These are phyloP conservation scores for Rhodotorula sp. DNA, from an alignment of 1,284 basidiomycete species.

Conservation along the genomic window DNA sequence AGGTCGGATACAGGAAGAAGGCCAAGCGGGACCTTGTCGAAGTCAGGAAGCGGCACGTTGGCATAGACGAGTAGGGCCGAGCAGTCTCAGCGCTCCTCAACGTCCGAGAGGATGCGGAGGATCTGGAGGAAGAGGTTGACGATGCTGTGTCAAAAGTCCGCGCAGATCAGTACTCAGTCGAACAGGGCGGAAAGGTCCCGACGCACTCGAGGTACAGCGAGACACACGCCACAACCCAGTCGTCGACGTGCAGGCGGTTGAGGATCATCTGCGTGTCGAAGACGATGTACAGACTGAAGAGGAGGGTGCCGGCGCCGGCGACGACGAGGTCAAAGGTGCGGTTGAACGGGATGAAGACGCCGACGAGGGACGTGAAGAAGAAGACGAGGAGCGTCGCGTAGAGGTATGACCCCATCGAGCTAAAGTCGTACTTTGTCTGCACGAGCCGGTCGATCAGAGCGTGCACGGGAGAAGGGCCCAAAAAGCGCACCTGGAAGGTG, in stretches of 20 bases:
- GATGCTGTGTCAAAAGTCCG: slow-evolving; percentile 49
- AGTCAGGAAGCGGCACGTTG: neutral
- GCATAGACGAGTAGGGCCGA: neutral
- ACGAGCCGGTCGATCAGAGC: neutral
- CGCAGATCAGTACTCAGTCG: neutral
- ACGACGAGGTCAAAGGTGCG: slow-evolving; percentile 73
- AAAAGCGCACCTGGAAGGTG: slow-evolving; percentile 54
- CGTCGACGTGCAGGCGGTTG: slow-evolving; percentile 60
- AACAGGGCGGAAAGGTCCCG: neutral
- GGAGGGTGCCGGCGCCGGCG: slow-evolving; percentile 71
- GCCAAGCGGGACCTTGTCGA: neutral
- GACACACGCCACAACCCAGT: slow-evolving; percentile 81
- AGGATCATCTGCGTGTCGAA: slow-evolving; percentile 86
- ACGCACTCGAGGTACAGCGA: slow-evolving; percentile 80
- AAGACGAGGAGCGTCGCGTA: slow-evolving; percentile 74
- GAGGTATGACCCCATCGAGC: slow-evolving; percentile 77
- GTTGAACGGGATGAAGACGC: slow-evolving; percentile 76
- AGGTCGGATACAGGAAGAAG: neutral
- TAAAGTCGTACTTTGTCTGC: slow-evolving; percentile 73
- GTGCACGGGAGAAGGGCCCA: neutral
- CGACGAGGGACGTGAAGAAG: slow-evolving; percentile 68
- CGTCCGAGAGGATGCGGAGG: slow-evolving; percentile 61
- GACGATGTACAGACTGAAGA: slow-evolving; percentile 68
- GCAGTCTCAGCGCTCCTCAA: slow-evolving; percentile 31
- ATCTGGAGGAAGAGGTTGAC: slow-evolving; percentile 74